Conservation (phyloP, 139 green algal genomes). For the Pycnococcus provasolii region DNA sequence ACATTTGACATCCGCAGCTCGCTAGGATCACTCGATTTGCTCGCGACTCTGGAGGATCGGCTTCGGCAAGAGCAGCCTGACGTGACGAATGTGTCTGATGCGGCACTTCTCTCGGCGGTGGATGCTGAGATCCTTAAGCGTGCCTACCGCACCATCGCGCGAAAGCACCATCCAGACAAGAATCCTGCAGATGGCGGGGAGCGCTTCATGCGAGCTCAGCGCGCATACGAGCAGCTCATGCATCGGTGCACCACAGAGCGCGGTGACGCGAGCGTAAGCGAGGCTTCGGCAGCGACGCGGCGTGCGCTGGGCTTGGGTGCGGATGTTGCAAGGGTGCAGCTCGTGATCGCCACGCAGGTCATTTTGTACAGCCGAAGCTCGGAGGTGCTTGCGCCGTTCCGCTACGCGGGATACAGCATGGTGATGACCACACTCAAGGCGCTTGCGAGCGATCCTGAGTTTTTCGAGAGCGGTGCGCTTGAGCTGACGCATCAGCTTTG, state of each 20-base stretch:
- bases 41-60: too few species aligned
- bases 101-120: background rate
- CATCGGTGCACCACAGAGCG: background rate
- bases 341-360: constrained; percentile 11
- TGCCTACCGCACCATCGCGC: constrained; percentile 60
- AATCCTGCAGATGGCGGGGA: constrained; percentile 69
- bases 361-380: constrained; percentile 71
- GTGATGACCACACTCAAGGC: constrained; percentile 57
- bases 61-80: too few species aligned
- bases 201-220: constrained; percentile 66
- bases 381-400: constrained; percentile 68
- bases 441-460: background rate
- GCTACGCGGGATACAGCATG: constrained; percentile 83
- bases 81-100: background rate
- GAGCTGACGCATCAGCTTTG: constrained; percentile 66
- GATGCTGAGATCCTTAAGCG: constrained; percentile 65
- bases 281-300: constrained; percentile 5
- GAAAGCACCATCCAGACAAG: constrained; percentile 81
- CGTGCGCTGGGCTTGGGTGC: constrained; percentile 15
- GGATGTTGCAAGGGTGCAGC: background rate
- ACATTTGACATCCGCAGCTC: too few species aligned
- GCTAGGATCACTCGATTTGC: too few species aligned
- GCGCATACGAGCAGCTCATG: constrained; percentile 67
- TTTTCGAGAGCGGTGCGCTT: constrained; percentile 24
- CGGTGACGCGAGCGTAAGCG: constrained; percentile 5